A percentile compares a stretch with the other conserved stretches of the same genome.
phyloP scores from a whole-genome alignment of 352 stramenopile genomes.

The Phytopythium sindhum region DNA sequence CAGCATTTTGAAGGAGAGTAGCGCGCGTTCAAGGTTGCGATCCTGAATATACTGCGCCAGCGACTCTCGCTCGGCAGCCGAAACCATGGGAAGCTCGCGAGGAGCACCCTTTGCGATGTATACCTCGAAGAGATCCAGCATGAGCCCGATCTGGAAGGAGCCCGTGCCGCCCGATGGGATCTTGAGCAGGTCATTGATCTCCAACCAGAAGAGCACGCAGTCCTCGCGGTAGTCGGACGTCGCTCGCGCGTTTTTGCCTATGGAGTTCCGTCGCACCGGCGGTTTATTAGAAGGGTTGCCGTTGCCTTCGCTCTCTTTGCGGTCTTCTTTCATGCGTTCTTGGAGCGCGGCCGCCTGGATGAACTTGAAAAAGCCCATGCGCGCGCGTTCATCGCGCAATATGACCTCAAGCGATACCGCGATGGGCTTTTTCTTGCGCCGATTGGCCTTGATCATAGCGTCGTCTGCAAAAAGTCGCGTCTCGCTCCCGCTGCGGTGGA shows the following conservation, averaged over 20 bases:
- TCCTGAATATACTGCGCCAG: constrained; percentile 43
- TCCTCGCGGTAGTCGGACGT: constrained; percentile 51
- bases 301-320: not conserved
- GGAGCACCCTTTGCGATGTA: constrained; percentile 39
- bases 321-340: constrained; percentile 25
- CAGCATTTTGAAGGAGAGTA: constrained; percentile 61
- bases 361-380: constrained; percentile 56
- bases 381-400: constrained; percentile 49
- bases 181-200: constrained; percentile 64
- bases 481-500: constrained; percentile 22
- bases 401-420: constrained; percentile 49
- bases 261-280: not conserved
- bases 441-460: constrained; percentile 1
- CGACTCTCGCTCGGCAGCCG: constrained; percentile 36
- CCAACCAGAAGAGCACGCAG: constrained; percentile 68
- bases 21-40: constrained; percentile 33
- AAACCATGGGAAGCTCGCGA: constrained; percentile 52
- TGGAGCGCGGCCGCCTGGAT: constrained; percentile 33
- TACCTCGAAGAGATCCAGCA: constrained; percentile 57
- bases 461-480: constrained; percentile 6
- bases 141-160: constrained; percentile 53
- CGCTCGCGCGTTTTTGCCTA: constrained; percentile 2
- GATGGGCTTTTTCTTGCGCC: constrained; percentile 25
- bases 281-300: not conserved
- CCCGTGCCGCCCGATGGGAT: constrained; percentile 36